Evolutionary conservation across 169 alveolate genomes (phyloP).

Genomic region (Babesia bigemina): DNA sequence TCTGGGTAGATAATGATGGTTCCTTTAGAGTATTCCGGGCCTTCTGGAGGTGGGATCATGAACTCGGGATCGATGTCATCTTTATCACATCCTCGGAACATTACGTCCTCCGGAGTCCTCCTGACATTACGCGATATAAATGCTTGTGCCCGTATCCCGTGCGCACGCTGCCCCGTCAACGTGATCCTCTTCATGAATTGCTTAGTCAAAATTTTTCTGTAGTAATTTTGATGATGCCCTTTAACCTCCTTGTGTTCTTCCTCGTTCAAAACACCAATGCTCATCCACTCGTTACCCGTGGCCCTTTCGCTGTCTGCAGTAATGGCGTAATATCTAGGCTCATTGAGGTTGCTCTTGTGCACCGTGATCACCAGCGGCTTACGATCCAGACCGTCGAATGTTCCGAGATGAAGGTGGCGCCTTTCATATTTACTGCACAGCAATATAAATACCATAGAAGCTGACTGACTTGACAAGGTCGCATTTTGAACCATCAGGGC

Average conservation of each 20-base stretch:
- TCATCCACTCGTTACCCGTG: conserved; percentile 58
- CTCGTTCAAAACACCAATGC: conserved; percentile 27
- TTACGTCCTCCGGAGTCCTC: neutral
- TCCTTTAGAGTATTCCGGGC: neutral
- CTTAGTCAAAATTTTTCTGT: conserved; percentile 21
- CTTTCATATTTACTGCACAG: neutral
- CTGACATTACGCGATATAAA: neutral
- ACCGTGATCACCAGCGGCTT: conserved; percentile 32
- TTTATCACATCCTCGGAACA: too few species aligned
- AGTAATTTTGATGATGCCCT: conserved; percentile 1
- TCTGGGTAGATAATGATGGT: conserved; percentile 22
- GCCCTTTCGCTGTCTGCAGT: conserved; percentile 46
- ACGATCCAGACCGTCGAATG: neutral
- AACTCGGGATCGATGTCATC: too few species aligned
- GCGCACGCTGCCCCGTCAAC: conserved; percentile 2
- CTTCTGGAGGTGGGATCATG: neutral
- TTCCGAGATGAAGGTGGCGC: conserved; percentile 11
- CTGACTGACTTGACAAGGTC: neutral
- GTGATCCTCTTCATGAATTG: conserved; percentile 11
- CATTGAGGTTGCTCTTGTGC: conserved; percentile 23
- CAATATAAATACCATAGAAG: neutral
- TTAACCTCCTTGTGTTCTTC: conserved; percentile 5
- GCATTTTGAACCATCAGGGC: conserved; percentile 7
- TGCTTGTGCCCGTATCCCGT: neutral
- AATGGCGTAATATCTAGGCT: conserved; percentile 12